Evolutionary conservation across 768 basidiomycete species (phyloP), one percentile per base, ranked within the genome.

Genomic region (Hydnomerulius pinastri): DNA sequence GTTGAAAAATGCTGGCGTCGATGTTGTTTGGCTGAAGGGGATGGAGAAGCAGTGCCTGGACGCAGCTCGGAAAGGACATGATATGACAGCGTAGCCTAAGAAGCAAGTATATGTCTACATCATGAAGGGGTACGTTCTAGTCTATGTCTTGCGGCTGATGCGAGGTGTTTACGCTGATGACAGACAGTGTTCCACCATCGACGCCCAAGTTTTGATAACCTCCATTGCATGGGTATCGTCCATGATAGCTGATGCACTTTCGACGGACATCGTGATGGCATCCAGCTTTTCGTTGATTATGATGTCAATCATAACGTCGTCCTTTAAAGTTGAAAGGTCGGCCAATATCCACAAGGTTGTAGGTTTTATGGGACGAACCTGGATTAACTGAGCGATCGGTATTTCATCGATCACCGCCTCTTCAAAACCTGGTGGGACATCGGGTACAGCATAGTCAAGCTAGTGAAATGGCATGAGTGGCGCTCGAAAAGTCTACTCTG

Each of bases 1-100:
- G 59, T 64, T 98, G 57, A 77, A 70, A 60, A 78, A 84, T 21
- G 85, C 82, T 6, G 91, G 87, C 4, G 75, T 92, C 4, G 80
- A 87, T 39, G 81, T 97, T 1, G 60, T 87, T n/a, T 87, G 90
- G 82, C 53, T 91, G 17, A 73, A 74, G 21, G 87, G 83, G 2
- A 64, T 97, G 36, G 90, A 92, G 61, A 76, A 85, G 30, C 81
- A 88, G 57, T 98, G 96, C 70, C 72, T 98, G 47, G 72, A 73
- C 21, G 86, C 82, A 45, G 97, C 97, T 18, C 80, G 95, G 50
- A 76, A 78, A 53, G 83, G 79, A 18, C 80, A 77, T 60, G 12
- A 35, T 6, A 13, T 35, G 6, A 32, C 27, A 20, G 50, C 24
- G 18, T 53, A 42, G 49, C 9, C 29, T 30, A 8, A 30, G 6